These are phyloP conservation scores for Neurospora cerealis DNA, from an alignment of 495 filamentous ascomycete genomes.

Conservation along the genomic window DNA sequence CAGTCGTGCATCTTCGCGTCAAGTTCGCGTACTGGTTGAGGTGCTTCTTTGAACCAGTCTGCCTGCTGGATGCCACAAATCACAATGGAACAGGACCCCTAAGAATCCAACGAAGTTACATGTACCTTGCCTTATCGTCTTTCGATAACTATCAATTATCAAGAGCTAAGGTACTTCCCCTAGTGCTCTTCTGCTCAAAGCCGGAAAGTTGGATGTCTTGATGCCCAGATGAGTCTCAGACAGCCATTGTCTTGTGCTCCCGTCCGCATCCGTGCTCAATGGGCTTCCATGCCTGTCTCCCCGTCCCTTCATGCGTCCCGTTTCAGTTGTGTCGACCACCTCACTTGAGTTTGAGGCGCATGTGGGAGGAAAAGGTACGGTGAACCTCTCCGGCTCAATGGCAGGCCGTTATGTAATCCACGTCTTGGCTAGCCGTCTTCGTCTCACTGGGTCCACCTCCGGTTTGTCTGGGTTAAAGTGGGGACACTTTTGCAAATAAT, in stretches of 20 bases:
- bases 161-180: not conserved
- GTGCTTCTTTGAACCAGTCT: not conserved
- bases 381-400: not conserved
- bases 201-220: not conserved
- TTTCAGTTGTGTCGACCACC: not conserved
- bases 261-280: not conserved
- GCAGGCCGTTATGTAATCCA: not conserved
- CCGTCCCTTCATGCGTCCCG: not conserved
- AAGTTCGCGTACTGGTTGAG: not conserved
- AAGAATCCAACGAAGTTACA: not conserved
- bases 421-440: not conserved
- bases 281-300: not conserved
- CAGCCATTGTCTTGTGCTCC: not conserved
- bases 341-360: not conserved
- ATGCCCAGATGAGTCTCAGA: not conserved
- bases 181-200: not conserved
- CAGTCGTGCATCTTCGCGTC: not conserved
- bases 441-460: not conserved
- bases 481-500: not conserved
- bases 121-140: not conserved
- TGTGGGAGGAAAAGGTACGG: not conserved
- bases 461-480: not conserved
- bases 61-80: not conserved
- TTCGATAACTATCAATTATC: not conserved
- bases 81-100: not conserved